Conservation (phyloP, 805 yeast species). For the Candida manassasensis region DNA sequence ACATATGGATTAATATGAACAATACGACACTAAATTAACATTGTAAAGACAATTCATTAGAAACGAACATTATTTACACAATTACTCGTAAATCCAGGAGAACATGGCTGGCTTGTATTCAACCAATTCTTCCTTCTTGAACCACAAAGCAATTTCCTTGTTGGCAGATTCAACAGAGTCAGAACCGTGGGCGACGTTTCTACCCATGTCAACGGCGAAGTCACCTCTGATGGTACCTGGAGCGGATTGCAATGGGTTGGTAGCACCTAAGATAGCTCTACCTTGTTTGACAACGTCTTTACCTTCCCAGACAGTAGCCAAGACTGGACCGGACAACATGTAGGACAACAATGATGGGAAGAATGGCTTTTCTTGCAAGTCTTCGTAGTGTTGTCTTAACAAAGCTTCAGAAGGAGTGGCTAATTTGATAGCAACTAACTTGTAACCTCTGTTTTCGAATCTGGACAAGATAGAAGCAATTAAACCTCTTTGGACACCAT, state of each 20-base stretch:
- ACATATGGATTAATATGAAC: too few relatives aligned
- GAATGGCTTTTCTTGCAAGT: conserved; percentile 93
- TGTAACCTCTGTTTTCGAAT: conserved; percentile 96
- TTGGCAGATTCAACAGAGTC: conserved; percentile 98
- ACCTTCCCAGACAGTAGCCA: conserved; percentile 99
- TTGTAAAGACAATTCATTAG: neutral
- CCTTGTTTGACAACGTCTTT: conserved; percentile 99
- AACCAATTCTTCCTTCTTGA: conserved; percentile 93
- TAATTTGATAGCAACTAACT: conserved; percentile 93
- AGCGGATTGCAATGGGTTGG: conserved; percentile 94
- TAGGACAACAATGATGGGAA: conserved; percentile 94
- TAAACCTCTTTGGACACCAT: conserved; percentile 99
- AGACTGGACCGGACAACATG: conserved; percentile 98
- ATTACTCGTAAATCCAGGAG: conserved; percentile 93
- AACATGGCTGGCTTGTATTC: conserved; percentile 82
- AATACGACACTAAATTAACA: too few relatives aligned
- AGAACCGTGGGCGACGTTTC: conserved; percentile 99
- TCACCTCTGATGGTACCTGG: conserved; percentile 99
- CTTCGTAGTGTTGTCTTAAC: conserved; percentile 91
- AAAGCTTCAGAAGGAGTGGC: conserved; percentile 80
- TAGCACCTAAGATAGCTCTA: conserved; percentile 96
- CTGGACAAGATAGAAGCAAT: conserved; percentile 84
- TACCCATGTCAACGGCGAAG: conserved; percentile 96
- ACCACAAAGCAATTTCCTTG: conserved; percentile 96
- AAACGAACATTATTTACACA: conserved; percentile 6